Base-by-base conservation (phyloP, 129 eudicot genomes). In the Ambrosia artemisiifolia region DNA sequence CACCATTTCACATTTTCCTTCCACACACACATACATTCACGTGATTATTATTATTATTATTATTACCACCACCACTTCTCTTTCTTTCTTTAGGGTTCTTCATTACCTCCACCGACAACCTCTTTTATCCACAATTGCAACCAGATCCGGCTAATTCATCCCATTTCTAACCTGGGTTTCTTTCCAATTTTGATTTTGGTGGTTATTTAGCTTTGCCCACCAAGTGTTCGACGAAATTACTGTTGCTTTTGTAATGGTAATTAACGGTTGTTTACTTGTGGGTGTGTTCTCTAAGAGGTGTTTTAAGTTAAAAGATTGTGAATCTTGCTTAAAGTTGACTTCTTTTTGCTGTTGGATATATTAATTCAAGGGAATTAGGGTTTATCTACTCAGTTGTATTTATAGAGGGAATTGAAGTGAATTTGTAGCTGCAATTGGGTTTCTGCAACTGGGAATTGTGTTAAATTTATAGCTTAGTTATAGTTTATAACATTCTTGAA, bases 71-170 rank as follows among this genome's bases (percentile, higher is more conserved):
- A 40, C 35, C 40, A 40, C 44, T 6, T 6, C 12, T 18, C 59
- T 24, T 24, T 38, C 65, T 65, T 75, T 40, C 63, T 51, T 53
- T 75, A 75, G 79, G 79, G 79, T 53, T 72, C 65, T 72, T 43
- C 43, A 33, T 57, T 16, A 64, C 64, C 50, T 64, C 63, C 78
- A 64, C 72, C 63, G 65, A 74, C 75, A 38, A 7, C 75, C 43
- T 54, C 40, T 14, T 32, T 68, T 62, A 76, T 76, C 74, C 75
- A 76, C 61, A 19, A 44, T 68, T 69, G 8, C 65, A 12, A 28
- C 69, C 74, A 50, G 80, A 76, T 76, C 80, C 80, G n/a, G 49
- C 44, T 47, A 57, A 6, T 57, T 68, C 36, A 33, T 35, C 36
- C 16, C 18, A 6, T 49, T 68, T 68, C 69, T 6, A 8, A 34